A percentile compares a stretch with the other conserved stretches of the same genome.
Conservation (phyloP, 257 asterid genomes). For the Hygrophila difformis region DNA sequence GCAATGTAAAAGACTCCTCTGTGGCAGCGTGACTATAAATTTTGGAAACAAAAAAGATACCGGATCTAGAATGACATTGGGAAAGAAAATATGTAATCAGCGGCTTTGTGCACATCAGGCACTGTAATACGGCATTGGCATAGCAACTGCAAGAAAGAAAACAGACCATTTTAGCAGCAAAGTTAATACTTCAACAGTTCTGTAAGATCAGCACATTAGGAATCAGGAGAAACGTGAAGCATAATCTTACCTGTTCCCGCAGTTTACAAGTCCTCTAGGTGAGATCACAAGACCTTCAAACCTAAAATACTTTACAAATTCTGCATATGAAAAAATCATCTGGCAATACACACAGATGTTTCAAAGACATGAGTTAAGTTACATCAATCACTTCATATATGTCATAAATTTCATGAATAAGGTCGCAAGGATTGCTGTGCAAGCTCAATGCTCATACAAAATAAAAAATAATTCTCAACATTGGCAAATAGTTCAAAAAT, state of each 20-base stretch:
- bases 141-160: slow-evolving; percentile 59
- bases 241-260: slow-evolving; percentile 67
- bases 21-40: not conserved
- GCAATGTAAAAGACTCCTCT: not conserved
- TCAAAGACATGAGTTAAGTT: too few species aligned
- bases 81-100: slow-evolving; percentile 59
- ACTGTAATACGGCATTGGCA: slow-evolving; percentile 88
- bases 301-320: slow-evolving; percentile 65
- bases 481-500: too few species aligned
- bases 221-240: slow-evolving; percentile 11
- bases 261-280: slow-evolving; percentile 73
- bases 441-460: not conserved
- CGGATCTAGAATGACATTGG: slow-evolving; percentile 67
- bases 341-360: slow-evolving; percentile 25
- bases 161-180: not conserved
- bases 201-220: not conserved
- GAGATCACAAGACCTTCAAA: slow-evolving; percentile 38
- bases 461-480: not conserved
- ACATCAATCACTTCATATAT: too few species aligned
- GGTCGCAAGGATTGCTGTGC: not conserved
- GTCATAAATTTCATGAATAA: slow-evolving; percentile 17
- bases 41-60: slow-evolving; percentile 25
- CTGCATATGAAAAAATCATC: slow-evolving; percentile 90
- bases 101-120: slow-evolving; percentile 81
- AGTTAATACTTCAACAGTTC: not conserved